Percentiles rank a stretch among this genome's conserved stretches.
These are phyloP conservation scores for Poterioochromonas sp. DNA, from an alignment of 352 stramenopile species.

Conservation along the genomic window DNA sequence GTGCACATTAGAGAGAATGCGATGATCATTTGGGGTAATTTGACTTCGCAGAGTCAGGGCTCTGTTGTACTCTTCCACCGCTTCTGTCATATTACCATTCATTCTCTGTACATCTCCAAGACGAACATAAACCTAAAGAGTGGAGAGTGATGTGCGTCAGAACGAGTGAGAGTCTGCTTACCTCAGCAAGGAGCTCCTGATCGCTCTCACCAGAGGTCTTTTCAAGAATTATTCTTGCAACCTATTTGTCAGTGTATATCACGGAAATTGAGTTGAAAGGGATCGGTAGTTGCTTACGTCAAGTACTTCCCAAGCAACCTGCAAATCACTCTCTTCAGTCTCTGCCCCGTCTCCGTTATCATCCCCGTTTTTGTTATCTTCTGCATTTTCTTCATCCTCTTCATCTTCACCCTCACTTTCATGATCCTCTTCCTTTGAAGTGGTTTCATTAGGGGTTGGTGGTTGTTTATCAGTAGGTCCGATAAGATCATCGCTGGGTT, in stretches of 20 bases:
- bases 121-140: conserved; percentile 6
- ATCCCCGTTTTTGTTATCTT: not conserved
- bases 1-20: not conserved
- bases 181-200: not conserved
- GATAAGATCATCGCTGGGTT: conserved; percentile 1
- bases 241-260: no score
- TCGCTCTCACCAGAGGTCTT: not conserved
- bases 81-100: not conserved
- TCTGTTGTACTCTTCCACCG: not conserved
- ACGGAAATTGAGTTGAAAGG: not conserved
- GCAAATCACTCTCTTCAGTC: not conserved
- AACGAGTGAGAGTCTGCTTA: not conserved
- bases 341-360: not conserved
- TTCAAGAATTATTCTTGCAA: not conserved
- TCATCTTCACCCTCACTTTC: conserved; percentile 2
- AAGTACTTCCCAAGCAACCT: not conserved
- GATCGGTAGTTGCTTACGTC: not conserved
- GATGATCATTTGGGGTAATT: not conserved
- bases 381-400: conserved; percentile 10
- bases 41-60: not conserved
- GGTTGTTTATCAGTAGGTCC: not conserved
- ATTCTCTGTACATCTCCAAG: not conserved
- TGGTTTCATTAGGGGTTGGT: not conserved
- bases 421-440: not conserved
- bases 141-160: not conserved